Conservation (phyloP, 2,329 filamentous ascomycete genomes). For the Leptographium radiaticola region DNA sequence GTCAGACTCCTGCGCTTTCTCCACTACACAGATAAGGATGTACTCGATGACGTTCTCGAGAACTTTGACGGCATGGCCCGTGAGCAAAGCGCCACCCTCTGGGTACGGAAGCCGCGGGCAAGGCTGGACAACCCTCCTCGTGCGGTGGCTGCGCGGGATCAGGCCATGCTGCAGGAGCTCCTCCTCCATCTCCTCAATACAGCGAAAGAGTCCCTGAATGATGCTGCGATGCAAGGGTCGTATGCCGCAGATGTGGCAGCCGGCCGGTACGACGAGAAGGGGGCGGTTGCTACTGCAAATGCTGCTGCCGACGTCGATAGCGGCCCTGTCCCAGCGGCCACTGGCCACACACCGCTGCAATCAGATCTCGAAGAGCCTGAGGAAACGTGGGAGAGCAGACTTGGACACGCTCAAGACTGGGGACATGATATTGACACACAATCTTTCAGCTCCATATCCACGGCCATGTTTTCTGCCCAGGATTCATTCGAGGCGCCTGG, state of each 20-base stretch:
- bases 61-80: constrained; percentile 14
- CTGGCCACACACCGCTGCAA: neutral
- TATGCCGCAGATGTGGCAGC: too few species aligned
- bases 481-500: neutral
- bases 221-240: neutral
- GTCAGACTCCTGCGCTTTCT: constrained; percentile 13
- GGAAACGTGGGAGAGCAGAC: neutral
- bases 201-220: neutral
- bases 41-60: constrained; percentile 8
- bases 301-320: neutral
- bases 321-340: neutral
- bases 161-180: constrained; percentile 13
- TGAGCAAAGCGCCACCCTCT: constrained; percentile 8
- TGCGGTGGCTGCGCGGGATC: constrained; percentile 10
- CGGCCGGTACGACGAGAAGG: neutral
- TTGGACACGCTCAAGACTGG: neutral
- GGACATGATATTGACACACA: neutral
- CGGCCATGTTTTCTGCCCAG: constrained; percentile 7
- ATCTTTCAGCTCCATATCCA: constrained; percentile 1
- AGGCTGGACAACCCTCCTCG: constrained; percentile 7
- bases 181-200: constrained; percentile 13
- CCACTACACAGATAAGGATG: constrained; percentile 10
- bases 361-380: too few species aligned
- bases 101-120: constrained; percentile 13
- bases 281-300: neutral